Conservation (phyloP, 129 eudicot species). For the Kitagawia praeruptora region DNA sequence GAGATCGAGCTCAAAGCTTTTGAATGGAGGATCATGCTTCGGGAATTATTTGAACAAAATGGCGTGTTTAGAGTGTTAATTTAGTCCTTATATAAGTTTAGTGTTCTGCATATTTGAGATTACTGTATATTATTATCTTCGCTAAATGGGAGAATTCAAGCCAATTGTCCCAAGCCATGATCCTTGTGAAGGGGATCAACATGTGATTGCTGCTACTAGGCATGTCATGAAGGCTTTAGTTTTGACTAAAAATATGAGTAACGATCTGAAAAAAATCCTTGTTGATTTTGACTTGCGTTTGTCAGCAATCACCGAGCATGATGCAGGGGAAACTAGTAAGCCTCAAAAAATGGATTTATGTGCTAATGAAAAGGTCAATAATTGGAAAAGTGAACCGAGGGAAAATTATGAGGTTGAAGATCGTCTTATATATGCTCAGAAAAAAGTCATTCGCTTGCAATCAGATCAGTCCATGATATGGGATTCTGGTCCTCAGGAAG, state of each 20-base stretch:
- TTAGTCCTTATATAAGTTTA: background rate
- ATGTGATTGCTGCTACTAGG: conserved; percentile 37
- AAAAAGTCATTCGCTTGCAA: conserved; percentile 30
- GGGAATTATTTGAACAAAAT: background rate
- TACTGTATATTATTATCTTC: background rate
- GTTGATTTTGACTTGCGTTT: conserved; percentile 33
- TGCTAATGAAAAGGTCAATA: conserved; percentile 33
- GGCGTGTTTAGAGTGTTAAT: background rate
- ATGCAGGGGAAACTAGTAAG: conserved; percentile 16
- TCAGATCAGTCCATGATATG: conserved; percentile 36
- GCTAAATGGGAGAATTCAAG: conserved; percentile 26
- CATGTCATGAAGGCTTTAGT: conserved; percentile 38
- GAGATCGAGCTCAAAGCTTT: background rate
- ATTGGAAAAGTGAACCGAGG: conserved; percentile 6
- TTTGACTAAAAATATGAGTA: conserved; percentile 18
- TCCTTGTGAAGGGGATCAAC: conserved; percentile 22
- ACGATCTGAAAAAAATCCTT: conserved; percentile 23
- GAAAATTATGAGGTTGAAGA: conserved; percentile 21
- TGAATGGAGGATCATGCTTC: background rate
- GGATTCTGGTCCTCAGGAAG: conserved; percentile 28
- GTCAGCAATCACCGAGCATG: conserved; percentile 18
- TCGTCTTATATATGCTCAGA: conserved; percentile 27
- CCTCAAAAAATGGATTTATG: conserved; percentile 17
- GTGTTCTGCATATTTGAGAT: background rate
- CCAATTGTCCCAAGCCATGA: background rate